A percentile compares a stretch with the other conserved stretches of the same genome.
Conservation (phyloP, 371 early-diverging fungal species). For the Rhizopus microsporus region DNA sequence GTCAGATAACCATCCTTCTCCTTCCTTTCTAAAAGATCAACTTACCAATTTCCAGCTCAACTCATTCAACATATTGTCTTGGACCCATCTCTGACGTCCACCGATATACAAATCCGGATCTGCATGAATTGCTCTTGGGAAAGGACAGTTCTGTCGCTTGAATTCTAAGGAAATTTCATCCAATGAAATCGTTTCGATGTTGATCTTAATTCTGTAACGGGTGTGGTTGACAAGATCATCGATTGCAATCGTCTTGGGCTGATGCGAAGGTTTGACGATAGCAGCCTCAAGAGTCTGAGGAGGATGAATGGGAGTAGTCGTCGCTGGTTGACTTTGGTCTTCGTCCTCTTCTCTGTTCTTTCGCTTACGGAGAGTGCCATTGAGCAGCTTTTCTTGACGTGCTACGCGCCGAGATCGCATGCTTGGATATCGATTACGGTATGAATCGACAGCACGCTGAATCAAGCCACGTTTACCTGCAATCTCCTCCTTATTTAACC, state of each 20-base stretch:
- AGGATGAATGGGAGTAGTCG: constrained; percentile 6
- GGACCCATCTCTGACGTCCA: constrained; percentile 36
- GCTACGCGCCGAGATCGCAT: constrained; percentile 81
- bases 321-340: not conserved
- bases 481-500: constrained; percentile 80
- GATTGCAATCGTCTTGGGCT: constrained; percentile 37
- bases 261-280: constrained; percentile 22
- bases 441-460: constrained; percentile 95
- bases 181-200: constrained; percentile 43
- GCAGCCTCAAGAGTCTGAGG: constrained; percentile 11
- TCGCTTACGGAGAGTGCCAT: constrained; percentile 52
- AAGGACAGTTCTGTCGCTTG: constrained; percentile 42
- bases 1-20: constrained; percentile 1
- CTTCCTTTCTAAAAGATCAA: not conserved
- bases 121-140: constrained; percentile 27
- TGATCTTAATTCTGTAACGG: constrained; percentile 44
- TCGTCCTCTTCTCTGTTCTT: constrained; percentile 42
- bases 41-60: constrained; percentile 54
- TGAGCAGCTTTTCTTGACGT: constrained; percentile 75
- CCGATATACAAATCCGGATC: constrained; percentile 27
- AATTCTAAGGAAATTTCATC: constrained; percentile 46
- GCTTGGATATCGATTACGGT: constrained; percentile 84
- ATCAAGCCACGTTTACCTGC: constrained; percentile 89
- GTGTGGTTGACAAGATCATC: constrained; percentile 27
- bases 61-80: constrained; percentile 51